phyloP scores from a whole-genome alignment of 805 yeast species.

The Candida vartiovaarae region DNA sequence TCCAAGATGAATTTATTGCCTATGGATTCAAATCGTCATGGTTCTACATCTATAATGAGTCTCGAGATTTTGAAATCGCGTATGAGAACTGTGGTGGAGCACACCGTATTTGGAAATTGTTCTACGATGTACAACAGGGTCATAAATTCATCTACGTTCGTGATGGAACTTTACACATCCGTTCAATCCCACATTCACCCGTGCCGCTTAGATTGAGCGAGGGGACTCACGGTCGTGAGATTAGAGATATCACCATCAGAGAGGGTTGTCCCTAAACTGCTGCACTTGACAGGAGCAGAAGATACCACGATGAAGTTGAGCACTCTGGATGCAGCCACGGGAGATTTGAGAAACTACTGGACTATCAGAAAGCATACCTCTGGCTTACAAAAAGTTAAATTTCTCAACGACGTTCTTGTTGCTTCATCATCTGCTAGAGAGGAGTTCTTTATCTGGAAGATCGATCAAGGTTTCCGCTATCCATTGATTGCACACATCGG shows the following conservation, averaged over 20 bases:
- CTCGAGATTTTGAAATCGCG: constrained; percentile 60
- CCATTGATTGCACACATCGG: constrained; percentile 46
- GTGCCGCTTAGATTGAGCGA: constrained; percentile 33
- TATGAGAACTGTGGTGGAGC: constrained; percentile 85
- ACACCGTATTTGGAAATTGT: constrained; percentile 74
- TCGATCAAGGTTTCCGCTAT: constrained; percentile 30
- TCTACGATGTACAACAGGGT: constrained; percentile 17
- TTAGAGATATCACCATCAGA: constrained; percentile 64
- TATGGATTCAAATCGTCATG: constrained; percentile 80
- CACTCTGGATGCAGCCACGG: constrained; percentile 26
- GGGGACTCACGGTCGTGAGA: constrained; percentile 91
- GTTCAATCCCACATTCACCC: constrained; percentile 23
- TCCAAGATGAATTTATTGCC: constrained; percentile 43
- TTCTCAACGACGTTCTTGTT: constrained; percentile 43
- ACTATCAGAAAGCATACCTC: constrained; percentile 77
- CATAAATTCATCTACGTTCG: constrained; percentile 53
- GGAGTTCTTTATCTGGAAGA: constrained; percentile 77
- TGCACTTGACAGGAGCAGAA: constrained; percentile 78
- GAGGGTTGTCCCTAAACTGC: constrained; percentile 25
- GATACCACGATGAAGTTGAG: constrained; percentile 75
- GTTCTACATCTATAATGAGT: constrained; percentile 79
- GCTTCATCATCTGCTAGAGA: constrained; percentile 76
- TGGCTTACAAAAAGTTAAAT: constrained; percentile 72
- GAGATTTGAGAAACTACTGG: constrained; percentile 44
- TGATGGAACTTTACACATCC: constrained; percentile 41